phyloP scores from a whole-genome alignment of 1,284 basidiomycete genomes.

The Rhizoctonia solani region DNA sequence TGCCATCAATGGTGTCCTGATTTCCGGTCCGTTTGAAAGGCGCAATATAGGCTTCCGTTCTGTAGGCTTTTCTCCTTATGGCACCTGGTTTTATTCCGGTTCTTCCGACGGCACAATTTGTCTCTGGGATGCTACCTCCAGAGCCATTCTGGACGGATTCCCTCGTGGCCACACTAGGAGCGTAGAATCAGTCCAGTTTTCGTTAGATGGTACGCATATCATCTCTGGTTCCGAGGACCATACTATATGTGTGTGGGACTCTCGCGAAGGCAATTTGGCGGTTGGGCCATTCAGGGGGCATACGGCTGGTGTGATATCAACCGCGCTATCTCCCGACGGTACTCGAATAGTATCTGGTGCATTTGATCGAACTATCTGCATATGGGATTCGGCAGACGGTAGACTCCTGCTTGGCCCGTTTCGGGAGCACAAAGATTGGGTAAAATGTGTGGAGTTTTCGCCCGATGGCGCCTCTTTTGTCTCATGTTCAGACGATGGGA shows the following conservation, averaged over 20 bases:
- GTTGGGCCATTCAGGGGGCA: not conserved
- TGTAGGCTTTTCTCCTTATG: no score
- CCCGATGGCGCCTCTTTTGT: not conserved
- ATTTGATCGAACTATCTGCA: not conserved
- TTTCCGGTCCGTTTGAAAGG: no score
- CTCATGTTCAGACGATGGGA: conserved; percentile 6
- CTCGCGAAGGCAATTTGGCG: not conserved
- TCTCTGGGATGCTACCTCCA: no score
- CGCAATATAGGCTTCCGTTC: no score
- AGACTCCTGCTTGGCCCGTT: not conserved
- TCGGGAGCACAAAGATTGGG: not conserved
- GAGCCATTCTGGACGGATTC: no score
- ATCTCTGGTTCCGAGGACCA: conserved; percentile 16
- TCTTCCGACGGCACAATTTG: no score
- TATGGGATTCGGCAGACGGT: not conserved
- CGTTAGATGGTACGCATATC: no score
- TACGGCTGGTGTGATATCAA: not conserved
- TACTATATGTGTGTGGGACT: conserved; percentile 2
- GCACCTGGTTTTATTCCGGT: no score
- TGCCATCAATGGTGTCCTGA: conserved; percentile 47
- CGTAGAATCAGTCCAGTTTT: no score
- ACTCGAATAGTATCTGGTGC: not conserved
- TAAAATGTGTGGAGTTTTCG: not conserved
- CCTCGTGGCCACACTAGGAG: no score
- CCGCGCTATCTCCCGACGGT: not conserved